Evolutionary conservation across 768 basidiomycete species (phyloP).

Genomic region (Lentinus tigrinus): DNA sequence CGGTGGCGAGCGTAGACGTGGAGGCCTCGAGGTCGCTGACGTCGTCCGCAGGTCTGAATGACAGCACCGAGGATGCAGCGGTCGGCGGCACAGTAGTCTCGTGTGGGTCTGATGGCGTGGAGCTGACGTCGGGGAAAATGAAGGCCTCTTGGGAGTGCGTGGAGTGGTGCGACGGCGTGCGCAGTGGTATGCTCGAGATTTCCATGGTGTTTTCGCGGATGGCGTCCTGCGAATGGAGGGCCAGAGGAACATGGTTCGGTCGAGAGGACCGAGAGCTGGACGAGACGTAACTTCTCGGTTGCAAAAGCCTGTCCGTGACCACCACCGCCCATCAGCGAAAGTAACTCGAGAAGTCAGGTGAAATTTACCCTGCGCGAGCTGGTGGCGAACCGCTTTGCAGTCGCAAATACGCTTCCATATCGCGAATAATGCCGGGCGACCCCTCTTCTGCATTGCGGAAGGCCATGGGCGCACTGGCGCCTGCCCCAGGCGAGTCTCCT

Average conservation of each 20-base stretch:
- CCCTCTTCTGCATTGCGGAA: neutral
- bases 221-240: slow-evolving; percentile 56
- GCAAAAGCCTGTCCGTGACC: slow-evolving; percentile 46
- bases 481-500: neutral
- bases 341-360: neutral
- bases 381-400: slow-evolving; percentile 11
- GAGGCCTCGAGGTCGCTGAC: slow-evolving; percentile 22
- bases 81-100: neutral
- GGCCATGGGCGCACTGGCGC: neutral
- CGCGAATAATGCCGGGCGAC: slow-evolving; percentile 4
- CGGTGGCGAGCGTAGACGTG: slow-evolving; percentile 20
- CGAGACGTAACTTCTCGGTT: slow-evolving; percentile 47
- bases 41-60: slow-evolving; percentile 17
- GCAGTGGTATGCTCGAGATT: slow-evolving; percentile 48
- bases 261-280: slow-evolving; percentile 24
- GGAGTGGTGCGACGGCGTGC: slow-evolving; percentile 20
- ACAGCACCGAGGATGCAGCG: slow-evolving; percentile 11
- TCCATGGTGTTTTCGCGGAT: slow-evolving; percentile 70
- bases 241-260: slow-evolving; percentile 14
- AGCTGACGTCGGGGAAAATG: slow-evolving; percentile 36
- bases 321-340: neutral
- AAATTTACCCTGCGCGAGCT: slow-evolving; percentile 9
- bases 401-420: slow-evolving; percentile 12
- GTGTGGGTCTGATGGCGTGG: neutral
- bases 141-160: slow-evolving; percentile 33